Evolutionary conservation across 192 early-diverging fungal genomes (phyloP), one percentile per base, ranked within the genome.

Genomic region (Spizellomyces punctatus): DNA sequence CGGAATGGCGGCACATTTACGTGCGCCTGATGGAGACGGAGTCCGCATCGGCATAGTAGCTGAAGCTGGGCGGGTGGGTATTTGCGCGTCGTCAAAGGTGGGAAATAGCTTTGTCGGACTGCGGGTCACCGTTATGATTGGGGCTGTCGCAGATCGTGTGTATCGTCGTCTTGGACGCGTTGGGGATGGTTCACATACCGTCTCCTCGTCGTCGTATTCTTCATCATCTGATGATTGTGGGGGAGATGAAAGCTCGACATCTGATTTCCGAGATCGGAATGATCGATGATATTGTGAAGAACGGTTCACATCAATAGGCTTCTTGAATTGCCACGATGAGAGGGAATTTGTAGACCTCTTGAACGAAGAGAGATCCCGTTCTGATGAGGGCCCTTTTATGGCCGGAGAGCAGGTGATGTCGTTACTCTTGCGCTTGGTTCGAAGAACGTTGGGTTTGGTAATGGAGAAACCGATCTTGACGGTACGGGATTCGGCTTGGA

Each of bases 371-470:
- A 54, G 17, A 19, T 12, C 12, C 17, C 17, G 12, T 19, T 54
- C 17, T 12, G 50, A n/a, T 19, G 17, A 54, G 50, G 50, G 50
- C 0, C 17, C 14, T 19, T 54, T 12, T 42, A 57, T 44, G 6
- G 66, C 66, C 0, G 66, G 66, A 6, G 66, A 54, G 52, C 55
- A 44, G 55, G 48, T 57, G 21, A 68, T 46, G 54, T 68, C 66
- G 49, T 68, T 68, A 56, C 66, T 68, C 7, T 68, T 68, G 49
- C 66, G 66, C 66, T 68, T 68, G 12, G 47, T 50, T 10, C 52
- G 66, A 0, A 19, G n/a, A 16, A 57, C n/a, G 9, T 8, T 27
- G 16, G 66, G 50, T 45, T 68, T 68, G 6, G 66, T 57, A 41
- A 68, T 44, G 14, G 9, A 14, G 16, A 68, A 55, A n/a, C 27